Conservation (phyloP, 2,329 filamentous ascomycete genomes). For the Plectosphaerella sp. region DNA sequence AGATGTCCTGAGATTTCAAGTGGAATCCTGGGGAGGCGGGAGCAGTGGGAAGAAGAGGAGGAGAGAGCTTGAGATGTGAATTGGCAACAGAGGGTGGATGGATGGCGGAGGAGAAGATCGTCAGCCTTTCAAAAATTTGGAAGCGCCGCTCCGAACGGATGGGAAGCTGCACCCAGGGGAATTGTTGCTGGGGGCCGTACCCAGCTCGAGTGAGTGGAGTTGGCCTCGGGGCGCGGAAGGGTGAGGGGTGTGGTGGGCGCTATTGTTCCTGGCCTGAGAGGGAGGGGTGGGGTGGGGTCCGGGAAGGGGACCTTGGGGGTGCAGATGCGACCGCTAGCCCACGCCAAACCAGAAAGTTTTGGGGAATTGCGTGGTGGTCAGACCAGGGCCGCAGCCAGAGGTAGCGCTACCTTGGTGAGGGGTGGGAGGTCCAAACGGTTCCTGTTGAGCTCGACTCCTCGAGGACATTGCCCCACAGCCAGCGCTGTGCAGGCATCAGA, state of each 20-base stretch:
- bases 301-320: not conserved
- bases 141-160: slow-evolving; percentile 9
- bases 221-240: not conserved
- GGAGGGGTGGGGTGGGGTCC: too few species aligned
- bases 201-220: not conserved
- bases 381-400: not conserved
- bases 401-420: too few species aligned
- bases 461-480: too few species aligned
- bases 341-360: slow-evolving; percentile 1
- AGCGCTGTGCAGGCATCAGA: too few species aligned
- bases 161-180: slow-evolving; percentile 6
- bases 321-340: not conserved
- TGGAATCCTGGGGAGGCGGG: not conserved
- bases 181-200: slow-evolving; percentile 11
- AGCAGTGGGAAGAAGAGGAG: slow-evolving; percentile 2
- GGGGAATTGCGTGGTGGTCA: not conserved
- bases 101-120: slow-evolving; percentile 14
- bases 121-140: slow-evolving; percentile 17
- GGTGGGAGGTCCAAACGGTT: too few species aligned
- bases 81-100: slow-evolving; percentile 10
- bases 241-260: not conserved
- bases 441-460: too few species aligned
- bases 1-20: not conserved
- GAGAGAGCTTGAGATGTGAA: slow-evolving; percentile 8
- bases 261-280: too few species aligned